Evolutionary conservation across 2,329 filamentous ascomycete genomes (phyloP).

Genomic region (Phaeoacremonium minimum): DNA sequence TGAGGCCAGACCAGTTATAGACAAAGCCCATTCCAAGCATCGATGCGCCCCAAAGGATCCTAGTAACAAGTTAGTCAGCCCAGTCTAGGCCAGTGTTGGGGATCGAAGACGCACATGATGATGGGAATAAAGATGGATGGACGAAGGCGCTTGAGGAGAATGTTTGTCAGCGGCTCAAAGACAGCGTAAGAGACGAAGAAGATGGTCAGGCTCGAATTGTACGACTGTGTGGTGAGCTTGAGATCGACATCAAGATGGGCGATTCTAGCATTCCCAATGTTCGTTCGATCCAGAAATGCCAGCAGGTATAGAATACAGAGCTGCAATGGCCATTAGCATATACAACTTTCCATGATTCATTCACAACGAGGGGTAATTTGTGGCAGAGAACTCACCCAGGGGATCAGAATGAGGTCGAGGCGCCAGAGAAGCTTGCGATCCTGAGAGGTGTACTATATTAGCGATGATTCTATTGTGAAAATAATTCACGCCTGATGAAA

Average conservation of each 20-base stretch:
- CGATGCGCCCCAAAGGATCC: slow-evolving; percentile 59
- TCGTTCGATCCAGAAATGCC: slow-evolving; percentile 72
- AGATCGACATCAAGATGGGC: slow-evolving; percentile 52
- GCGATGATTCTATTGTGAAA: too few relatives aligned
- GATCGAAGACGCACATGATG: slow-evolving; percentile 61
- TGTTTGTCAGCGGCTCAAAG: slow-evolving; percentile 74
- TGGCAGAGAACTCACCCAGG: slow-evolving; percentile 23
- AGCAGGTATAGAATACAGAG: slow-evolving; percentile 70
- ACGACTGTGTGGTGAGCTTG: slow-evolving; percentile 57
- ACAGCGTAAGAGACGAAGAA: slow-evolving; percentile 85
- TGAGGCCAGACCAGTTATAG: slow-evolving; percentile 57
- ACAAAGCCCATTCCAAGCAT: slow-evolving; percentile 70
- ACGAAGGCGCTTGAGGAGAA: slow-evolving; percentile 70
- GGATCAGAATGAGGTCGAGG: slow-evolving; percentile 27
- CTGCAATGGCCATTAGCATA: slow-evolving; percentile 25
- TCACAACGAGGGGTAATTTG: background rate
- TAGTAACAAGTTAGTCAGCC: slow-evolving; percentile 17
- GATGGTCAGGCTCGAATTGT: slow-evolving; percentile 72
- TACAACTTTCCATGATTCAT: background rate
- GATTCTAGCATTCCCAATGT: slow-evolving; percentile 69
- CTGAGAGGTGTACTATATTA: too few relatives aligned
- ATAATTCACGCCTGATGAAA: too few relatives aligned
- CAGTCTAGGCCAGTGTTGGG: background rate
- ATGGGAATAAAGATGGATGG: slow-evolving; percentile 76
- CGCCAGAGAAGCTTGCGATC: slow-evolving; percentile 24